These are phyloP conservation scores for Plasmodium ovale DNA, from an alignment of 169 alveolate species.

Conservation along the genomic window DNA sequence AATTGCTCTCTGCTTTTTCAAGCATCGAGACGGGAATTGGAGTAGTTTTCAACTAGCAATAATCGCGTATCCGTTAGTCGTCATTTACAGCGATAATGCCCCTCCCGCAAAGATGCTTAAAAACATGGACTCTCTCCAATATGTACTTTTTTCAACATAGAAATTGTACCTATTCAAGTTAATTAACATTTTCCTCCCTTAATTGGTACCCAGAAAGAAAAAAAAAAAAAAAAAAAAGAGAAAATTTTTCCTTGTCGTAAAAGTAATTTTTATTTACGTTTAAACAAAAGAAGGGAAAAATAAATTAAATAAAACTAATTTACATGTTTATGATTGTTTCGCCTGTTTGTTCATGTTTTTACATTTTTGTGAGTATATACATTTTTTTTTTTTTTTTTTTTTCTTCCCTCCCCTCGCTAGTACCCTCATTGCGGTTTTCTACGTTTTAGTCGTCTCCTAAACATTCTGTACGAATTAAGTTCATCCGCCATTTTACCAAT, in stretches of 20 bases:
- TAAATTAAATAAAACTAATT: too few relatives aligned
- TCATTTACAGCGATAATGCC: constrained; percentile 99
- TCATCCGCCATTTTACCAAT: too few relatives aligned
- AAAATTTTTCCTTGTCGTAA: too few relatives aligned
- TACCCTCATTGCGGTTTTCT: too few relatives aligned
- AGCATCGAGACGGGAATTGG: constrained; percentile 96
- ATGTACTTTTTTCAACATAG: constrained; percentile 59
- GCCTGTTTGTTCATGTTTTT: too few relatives aligned
- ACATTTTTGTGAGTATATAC: neutral
- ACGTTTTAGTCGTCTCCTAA: too few relatives aligned
- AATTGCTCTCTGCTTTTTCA: constrained; percentile 95
- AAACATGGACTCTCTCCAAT: neutral
- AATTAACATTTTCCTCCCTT: neutral
- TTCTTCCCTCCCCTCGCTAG: neutral
- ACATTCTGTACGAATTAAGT: too few relatives aligned
- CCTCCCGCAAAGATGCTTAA: constrained; percentile 96
- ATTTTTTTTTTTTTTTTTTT: neutral
- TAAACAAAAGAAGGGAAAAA: too few relatives aligned
- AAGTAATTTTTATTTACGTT: neutral
- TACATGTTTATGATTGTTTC: too few relatives aligned
- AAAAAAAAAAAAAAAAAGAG: constrained; percentile 11
- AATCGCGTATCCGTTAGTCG: constrained; percentile 99
- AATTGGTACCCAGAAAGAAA: neutral
- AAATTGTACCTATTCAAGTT: constrained; percentile 38
- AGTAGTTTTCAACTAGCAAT: constrained; percentile 99